Evolutionary conservation across 805 yeast genomes (phyloP).

Genomic region (Lachancea thermotolerans): DNA sequence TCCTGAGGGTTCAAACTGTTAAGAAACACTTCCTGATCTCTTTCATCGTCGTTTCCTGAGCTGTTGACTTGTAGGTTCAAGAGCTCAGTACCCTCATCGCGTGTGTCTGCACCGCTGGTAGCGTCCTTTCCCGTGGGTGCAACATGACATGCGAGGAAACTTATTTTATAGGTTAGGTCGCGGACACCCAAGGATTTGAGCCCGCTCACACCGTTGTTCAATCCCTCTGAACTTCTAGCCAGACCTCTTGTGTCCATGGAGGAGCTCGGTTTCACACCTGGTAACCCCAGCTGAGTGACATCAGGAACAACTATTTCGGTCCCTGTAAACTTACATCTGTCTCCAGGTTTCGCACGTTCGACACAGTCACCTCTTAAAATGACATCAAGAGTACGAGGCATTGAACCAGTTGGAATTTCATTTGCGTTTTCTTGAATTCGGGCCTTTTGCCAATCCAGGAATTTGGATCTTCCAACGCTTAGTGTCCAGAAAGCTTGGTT

Average conservation of each 20-base stretch:
- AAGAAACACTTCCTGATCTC: conserved; percentile 75
- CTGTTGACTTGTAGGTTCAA: conserved; percentile 21
- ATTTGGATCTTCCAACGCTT: conserved; percentile 74
- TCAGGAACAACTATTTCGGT: conserved; percentile 94
- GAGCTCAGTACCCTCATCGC: conserved; percentile 15
- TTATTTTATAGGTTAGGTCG: conserved; percentile 85
- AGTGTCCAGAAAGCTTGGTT: conserved; percentile 84
- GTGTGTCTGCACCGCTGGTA: conserved; percentile 12
- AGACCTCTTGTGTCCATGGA: conserved; percentile 54
- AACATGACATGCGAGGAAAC: conserved; percentile 89
- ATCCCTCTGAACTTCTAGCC: conserved; percentile 47
- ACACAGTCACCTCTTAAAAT: conserved; percentile 90
- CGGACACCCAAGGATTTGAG: conserved; percentile 86
- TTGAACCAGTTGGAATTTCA: conserved; percentile 96
- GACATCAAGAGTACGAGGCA: conserved; percentile 95
- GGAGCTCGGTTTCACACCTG: conserved; percentile 87
- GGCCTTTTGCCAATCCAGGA: conserved; percentile 94
- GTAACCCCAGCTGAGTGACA: conserved; percentile 85
- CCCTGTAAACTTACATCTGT: conserved; percentile 88
- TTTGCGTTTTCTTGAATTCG: conserved; percentile 93
- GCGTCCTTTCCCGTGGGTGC: conserved; percentile 44
- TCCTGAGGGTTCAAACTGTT: conserved; percentile 75
- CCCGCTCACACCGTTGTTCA: conserved; percentile 84
- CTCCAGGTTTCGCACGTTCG: conserved; percentile 96
- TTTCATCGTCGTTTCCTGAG: conserved; percentile 41